These are phyloP conservation scores for Apiotrichum gracile DNA, from an alignment of 1,284 basidiomycete genomes.

Conservation along the genomic window DNA sequence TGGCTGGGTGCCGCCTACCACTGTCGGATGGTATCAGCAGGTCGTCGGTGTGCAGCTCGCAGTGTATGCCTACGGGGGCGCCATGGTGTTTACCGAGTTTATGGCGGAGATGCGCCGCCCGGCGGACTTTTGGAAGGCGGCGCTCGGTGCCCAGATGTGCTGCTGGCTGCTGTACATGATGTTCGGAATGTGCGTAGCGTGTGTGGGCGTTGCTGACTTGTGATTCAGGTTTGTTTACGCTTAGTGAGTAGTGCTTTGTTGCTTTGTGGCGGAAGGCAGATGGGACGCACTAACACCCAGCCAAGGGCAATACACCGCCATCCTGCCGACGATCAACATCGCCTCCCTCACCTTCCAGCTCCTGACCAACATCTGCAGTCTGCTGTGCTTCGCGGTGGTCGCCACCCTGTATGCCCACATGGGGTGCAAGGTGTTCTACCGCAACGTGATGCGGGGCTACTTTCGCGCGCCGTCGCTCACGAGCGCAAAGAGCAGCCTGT, in stretches of 20 bases:
- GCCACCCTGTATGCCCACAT: slow-evolving; percentile 63
- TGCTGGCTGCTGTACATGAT: slow-evolving; percentile 52
- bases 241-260: slow-evolving; percentile 27
- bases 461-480: slow-evolving; percentile 56
- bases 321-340: slow-evolving; percentile 59
- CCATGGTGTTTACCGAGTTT: slow-evolving; percentile 56
- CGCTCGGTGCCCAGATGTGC: slow-evolving; percentile 53
- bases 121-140: slow-evolving; percentile 61
- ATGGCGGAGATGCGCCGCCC: slow-evolving; percentile 67
- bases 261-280: not conserved
- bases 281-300: not conserved
- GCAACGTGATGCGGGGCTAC: slow-evolving; percentile 50
- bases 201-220: slow-evolving; percentile 38
- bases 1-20: slow-evolving; percentile 45
- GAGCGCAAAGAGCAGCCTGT: slow-evolving; percentile 48
- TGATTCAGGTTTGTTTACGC: slow-evolving; percentile 47
- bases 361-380: slow-evolving; percentile 52
- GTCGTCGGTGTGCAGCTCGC: slow-evolving; percentile 55
- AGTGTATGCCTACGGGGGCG: slow-evolving; percentile 54
- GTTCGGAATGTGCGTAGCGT: no score
- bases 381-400: slow-evolving; percentile 50
- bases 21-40: slow-evolving; percentile 48
- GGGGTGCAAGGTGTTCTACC: slow-evolving; percentile 21
- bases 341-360: slow-evolving; percentile 50
- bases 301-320: slow-evolving; percentile 58